A percentile compares a stretch with the other conserved stretches of the same genome.
Conservation (phyloP, 2,329 filamentous ascomycete species). For the Cladosporium cucumerinum region DNA sequence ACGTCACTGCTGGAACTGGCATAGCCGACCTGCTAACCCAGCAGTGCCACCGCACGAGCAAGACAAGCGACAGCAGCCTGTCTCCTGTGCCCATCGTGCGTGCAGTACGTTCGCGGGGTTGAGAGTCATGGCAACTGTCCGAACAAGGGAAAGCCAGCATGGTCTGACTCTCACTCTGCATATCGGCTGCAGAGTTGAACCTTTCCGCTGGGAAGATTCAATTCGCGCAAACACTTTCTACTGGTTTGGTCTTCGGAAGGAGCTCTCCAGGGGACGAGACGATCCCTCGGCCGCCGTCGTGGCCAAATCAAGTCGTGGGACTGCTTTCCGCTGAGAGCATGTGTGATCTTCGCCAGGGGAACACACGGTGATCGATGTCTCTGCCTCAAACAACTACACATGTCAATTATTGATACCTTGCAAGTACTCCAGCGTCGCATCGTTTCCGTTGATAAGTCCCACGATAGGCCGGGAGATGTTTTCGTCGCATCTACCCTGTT, state of each 20-base stretch:
- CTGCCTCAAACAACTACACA: conserved; percentile 6
- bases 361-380: conserved; percentile 14
- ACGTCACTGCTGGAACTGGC: background rate
- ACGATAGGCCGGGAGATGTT: background rate
- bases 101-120: background rate
- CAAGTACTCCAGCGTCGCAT: background rate
- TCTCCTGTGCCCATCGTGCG: background rate
- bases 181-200: conserved; percentile 10
- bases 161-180: background rate
- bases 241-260: conserved; percentile 5
- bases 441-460: background rate
- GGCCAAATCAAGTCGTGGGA: conserved; percentile 13
- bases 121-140: background rate
- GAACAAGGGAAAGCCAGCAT: background rate
- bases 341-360: conserved; percentile 8
- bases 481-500: background rate
- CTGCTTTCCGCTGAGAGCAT: background rate
- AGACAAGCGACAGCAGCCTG: background rate
- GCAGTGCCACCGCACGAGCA: background rate
- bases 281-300: background rate
- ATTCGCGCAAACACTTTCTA: conserved; percentile 11
- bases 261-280: background rate
- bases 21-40: background rate
- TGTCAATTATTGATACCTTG: background rate
- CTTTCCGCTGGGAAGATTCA: conserved; percentile 10